Evolutionary conservation across 371 early-diverging fungal species (phyloP).

Genomic region (Apophysomyces elegans): DNA sequence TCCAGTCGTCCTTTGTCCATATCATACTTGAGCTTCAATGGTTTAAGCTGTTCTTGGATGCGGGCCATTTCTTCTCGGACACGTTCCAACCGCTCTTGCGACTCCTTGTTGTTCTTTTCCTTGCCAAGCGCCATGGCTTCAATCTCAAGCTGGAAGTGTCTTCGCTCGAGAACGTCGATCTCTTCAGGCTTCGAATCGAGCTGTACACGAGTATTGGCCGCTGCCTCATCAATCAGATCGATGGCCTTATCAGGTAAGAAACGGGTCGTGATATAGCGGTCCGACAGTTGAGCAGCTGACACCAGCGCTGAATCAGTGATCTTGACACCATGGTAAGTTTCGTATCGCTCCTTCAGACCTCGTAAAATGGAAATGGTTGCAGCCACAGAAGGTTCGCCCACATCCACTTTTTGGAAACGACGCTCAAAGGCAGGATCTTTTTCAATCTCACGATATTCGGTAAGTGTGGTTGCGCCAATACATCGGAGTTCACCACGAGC

Average conservation of each 20-base stretch:
- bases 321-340: slow-evolving; percentile 86
- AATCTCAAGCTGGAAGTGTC: slow-evolving; percentile 90
- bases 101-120: slow-evolving; percentile 84
- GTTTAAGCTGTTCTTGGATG: slow-evolving; percentile 85
- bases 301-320: slow-evolving; percentile 83
- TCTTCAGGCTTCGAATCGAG: slow-evolving; percentile 95
- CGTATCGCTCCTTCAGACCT: slow-evolving; percentile 86
- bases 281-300: slow-evolving; percentile 76
- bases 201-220: slow-evolving; percentile 93
- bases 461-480: slow-evolving; percentile 91
- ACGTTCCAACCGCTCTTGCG: slow-evolving; percentile 76
- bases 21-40: slow-evolving; percentile 87
- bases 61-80: slow-evolving; percentile 85
- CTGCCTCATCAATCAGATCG: slow-evolving; percentile 92
- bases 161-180: slow-evolving; percentile 93
- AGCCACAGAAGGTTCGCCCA: slow-evolving; percentile 80
- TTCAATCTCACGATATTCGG: slow-evolving; percentile 85
- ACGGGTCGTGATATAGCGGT: slow-evolving; percentile 82
- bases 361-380: slow-evolving; percentile 88
- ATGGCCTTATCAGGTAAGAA: slow-evolving; percentile 87
- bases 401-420: slow-evolving; percentile 86
- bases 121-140: slow-evolving; percentile 92
- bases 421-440: slow-evolving; percentile 92
- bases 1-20: slow-evolving; percentile 84
- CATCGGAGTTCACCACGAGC: slow-evolving; percentile 86